phyloP scores from a whole-genome alignment of 768 basidiomycete genomes.

The Mycena galericulata region DNA sequence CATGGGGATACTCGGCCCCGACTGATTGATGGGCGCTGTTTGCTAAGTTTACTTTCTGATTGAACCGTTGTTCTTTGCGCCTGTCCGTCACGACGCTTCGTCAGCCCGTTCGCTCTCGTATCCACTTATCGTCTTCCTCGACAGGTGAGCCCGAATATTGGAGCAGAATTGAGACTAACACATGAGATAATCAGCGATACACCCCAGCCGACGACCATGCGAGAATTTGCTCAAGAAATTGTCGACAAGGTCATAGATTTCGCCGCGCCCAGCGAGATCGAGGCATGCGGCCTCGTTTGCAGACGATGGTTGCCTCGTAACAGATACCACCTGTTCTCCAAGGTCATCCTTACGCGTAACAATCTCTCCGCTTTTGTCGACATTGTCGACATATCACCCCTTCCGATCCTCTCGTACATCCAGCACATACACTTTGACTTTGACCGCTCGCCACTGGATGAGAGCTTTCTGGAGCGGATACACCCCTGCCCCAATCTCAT shows the following conservation, averaged over 20 bases:
- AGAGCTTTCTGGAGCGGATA: background rate
- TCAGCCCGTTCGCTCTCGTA: too few relatives aligned
- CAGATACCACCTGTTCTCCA: background rate
- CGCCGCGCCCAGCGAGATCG: background rate
- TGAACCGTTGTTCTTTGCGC: too few relatives aligned
- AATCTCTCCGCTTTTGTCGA: background rate
- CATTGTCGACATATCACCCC: background rate
- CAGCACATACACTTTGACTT: background rate
- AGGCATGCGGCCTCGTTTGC: background rate
- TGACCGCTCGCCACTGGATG: background rate
- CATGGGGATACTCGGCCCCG: too few relatives aligned
- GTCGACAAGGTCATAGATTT: background rate
- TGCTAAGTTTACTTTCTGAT: too few relatives aligned
- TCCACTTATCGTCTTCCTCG: too few relatives aligned
- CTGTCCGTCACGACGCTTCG: too few relatives aligned
- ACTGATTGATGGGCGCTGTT: too few relatives aligned
- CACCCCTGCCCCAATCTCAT: background rate
- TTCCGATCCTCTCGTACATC: background rate
- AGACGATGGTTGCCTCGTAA: background rate
- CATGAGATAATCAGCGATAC: too few relatives aligned
- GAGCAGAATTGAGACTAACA: too few relatives aligned
- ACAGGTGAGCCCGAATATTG: too few relatives aligned
- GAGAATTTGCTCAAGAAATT: background rate
- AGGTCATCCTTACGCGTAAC: background rate
- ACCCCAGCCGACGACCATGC: too few relatives aligned